These are phyloP conservation scores for Bipolaris oryzae DNA, from an alignment of 2,329 filamentous ascomycete species.

Conservation along the genomic window DNA sequence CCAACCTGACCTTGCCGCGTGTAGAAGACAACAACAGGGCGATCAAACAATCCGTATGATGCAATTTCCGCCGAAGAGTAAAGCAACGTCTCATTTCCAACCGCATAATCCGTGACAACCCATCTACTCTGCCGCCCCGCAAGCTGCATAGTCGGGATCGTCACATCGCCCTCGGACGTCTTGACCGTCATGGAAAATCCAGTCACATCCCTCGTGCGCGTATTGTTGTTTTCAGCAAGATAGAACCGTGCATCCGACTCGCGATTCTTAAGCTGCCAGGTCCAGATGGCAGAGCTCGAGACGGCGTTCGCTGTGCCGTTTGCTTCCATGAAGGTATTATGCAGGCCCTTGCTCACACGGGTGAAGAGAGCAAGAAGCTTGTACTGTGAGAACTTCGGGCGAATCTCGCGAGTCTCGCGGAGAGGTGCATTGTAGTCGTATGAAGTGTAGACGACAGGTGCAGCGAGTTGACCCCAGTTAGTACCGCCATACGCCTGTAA, in stretches of 20 bases:
- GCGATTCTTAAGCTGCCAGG: constrained; percentile 60
- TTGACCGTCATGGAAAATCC: constrained; percentile 56
- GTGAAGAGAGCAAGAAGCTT: constrained; percentile 63
- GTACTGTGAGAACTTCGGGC: constrained; percentile 60
- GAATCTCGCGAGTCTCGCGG: constrained; percentile 60
- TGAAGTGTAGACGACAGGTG: constrained; percentile 54
- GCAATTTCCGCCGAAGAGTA: constrained; percentile 61
- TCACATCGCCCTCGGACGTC: constrained; percentile 55
- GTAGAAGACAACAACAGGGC: constrained; percentile 57
- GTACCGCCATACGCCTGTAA: constrained; percentile 54
- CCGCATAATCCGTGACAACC: constrained; percentile 59
- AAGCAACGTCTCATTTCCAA: constrained; percentile 56
- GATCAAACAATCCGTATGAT: constrained; percentile 57
- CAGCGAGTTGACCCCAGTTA: constrained; percentile 60
- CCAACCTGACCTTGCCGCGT: constrained; percentile 57
- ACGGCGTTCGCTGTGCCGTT: constrained; percentile 60
- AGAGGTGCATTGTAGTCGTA: constrained; percentile 59
- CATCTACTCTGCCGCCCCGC: constrained; percentile 62
- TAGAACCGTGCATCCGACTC: constrained; percentile 59
- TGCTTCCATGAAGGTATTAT: constrained; percentile 60
- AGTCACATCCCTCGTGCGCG: constrained; percentile 53
- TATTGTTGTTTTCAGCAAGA: constrained; percentile 55
- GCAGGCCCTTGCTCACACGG: constrained; percentile 57
- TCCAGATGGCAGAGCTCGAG: constrained; percentile 52
- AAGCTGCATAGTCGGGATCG: constrained; percentile 56